Evolutionary conservation across 306 rosid genomes (phyloP), one percentile per base, ranked within the genome.

Genomic region (Begonia loranthoides): DNA sequence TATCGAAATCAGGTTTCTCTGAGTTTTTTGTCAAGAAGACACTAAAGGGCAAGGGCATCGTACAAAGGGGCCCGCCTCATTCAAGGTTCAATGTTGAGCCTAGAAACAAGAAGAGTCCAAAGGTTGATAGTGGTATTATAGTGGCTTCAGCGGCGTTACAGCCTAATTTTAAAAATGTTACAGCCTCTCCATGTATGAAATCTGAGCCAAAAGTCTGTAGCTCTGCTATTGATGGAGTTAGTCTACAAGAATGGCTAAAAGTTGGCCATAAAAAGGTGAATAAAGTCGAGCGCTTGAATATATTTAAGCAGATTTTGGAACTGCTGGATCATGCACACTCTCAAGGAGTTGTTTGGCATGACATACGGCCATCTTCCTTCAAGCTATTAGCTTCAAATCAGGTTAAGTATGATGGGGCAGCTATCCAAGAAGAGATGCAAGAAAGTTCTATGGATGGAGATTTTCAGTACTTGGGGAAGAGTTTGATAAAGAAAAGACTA

Each of bases 1-100:
- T 84, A 63, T 84, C 95, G 33, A 82, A 80, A 68, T 78, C 95
- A 9, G 89, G 95, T n/a, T 87, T 82, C 69, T 76, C 95, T 40
- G 90, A 89, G 64, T 79, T 63, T 72, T 82, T 82, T 67, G 75
- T 82, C 33, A 89, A 89, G 64, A 75, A 50, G 66, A 75, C 95
- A 6, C 58, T 89, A 71, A 79, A 76, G 74, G 89, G 90, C 46
- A 89, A 89, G 77, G 97, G 97, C 17, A 57, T 78, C 50, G 54
- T 84, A 45, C 62, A 50, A 52, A 84, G 70, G 64, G 83, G 75
- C 51, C 76, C 88, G 22, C 47, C 68, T 39, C 58, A 34, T 47
- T 76, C 63, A 58, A 63, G 58, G 33, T 24, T 62, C 45, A 52
- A n/a, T 62, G 62, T 63, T 44, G 84, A 67, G 65, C 8, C 72